Conservation (phyloP, 1,139 yeast genomes). For the Blastobotrys ciferrii region DNA sequence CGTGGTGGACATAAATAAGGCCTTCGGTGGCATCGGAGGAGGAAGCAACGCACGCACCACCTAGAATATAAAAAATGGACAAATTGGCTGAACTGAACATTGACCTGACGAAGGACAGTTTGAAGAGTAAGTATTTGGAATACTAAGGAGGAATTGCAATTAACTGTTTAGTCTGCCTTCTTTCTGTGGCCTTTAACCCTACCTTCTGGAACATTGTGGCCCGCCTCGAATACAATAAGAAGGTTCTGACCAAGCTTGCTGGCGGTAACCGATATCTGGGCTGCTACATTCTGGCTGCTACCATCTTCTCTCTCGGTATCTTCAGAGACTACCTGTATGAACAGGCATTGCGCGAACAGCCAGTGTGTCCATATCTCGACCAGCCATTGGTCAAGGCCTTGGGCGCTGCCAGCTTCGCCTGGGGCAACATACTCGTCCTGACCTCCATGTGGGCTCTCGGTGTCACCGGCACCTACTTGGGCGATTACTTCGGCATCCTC, state of each 20-base stretch:
- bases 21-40: not conserved
- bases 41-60: not conserved
- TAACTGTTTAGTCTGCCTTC: conserved; percentile 19
- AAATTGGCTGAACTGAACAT: conserved; percentile 13
- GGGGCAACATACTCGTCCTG: conserved; percentile 78
- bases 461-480: conserved; percentile 91
- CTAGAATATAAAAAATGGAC: not conserved
- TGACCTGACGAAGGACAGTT: conserved; percentile 21
- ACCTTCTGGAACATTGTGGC: conserved; percentile 95
- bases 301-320: conserved; percentile 82
- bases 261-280: conserved; percentile 70
- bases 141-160: not conserved
- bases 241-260: conserved; percentile 66
- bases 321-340: conserved; percentile 77
- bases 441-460: conserved; percentile 93
- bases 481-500: conserved; percentile 94
- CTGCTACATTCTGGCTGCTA: conserved; percentile 76
- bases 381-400: conserved; percentile 41
- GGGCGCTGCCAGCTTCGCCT: conserved; percentile 50
- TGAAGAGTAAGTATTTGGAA: conserved; percentile 20
- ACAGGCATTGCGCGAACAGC: conserved; percentile 59
- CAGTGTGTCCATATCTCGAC: conserved; percentile 36
- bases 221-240: conserved; percentile 74
- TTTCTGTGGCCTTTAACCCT: conserved; percentile 82
- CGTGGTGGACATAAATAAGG: not conserved